These are phyloP conservation scores for Xylaria cubensis DNA, from an alignment of 495 filamentous ascomycete genomes.

Conservation along the genomic window DNA sequence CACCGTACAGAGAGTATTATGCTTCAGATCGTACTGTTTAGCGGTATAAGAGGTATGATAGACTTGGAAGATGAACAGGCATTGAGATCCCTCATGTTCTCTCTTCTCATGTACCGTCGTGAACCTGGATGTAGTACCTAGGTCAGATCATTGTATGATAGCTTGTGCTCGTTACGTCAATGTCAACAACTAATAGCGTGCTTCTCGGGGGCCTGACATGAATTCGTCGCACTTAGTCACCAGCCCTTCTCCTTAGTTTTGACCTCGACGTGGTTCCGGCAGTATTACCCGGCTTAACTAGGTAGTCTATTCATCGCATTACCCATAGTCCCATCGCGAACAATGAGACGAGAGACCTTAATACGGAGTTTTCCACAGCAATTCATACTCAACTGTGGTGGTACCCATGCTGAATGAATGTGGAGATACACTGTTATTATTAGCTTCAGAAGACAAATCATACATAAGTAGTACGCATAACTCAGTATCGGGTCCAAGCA, in stretches of 20 bases:
- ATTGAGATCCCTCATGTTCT: conserved; percentile 21
- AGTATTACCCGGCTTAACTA: neutral
- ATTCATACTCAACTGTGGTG: neutral
- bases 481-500: neutral
- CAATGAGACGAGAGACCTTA: neutral
- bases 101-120: neutral
- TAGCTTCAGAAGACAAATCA: conserved; percentile 15
- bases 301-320: neutral
- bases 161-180: conserved; percentile 10
- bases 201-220: neutral
- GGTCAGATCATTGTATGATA: neutral
- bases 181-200: conserved; percentile 5
- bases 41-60: neutral
- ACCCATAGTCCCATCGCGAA: neutral
- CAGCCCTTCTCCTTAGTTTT: neutral
- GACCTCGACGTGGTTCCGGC: neutral
- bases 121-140: neutral
- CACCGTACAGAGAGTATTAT: neutral
- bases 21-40: neutral
- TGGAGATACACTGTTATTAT: conserved; percentile 19
- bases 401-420: conserved; percentile 2
- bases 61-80: conserved; percentile 10
- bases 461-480: neutral
- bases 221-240: conserved; percentile 5
- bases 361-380: neutral